phyloP scores from a whole-genome alignment of 2,329 filamentous ascomycete genomes.

The Fusarium kyushuense region DNA sequence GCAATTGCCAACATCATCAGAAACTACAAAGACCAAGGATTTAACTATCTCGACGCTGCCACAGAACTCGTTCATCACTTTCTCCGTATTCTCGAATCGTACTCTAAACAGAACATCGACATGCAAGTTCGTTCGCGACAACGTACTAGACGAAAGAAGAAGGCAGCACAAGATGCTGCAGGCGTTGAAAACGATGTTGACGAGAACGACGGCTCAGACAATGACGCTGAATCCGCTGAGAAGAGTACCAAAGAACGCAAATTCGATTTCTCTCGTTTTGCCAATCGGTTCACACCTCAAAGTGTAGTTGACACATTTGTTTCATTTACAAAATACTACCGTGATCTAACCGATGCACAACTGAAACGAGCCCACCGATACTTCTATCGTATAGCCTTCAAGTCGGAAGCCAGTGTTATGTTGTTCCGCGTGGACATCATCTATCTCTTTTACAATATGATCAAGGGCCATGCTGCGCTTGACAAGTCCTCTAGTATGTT shows the following conservation, averaged over 20 bases:
- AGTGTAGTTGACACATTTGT: conserved; percentile 91
- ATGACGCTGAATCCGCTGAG: conserved; percentile 79
- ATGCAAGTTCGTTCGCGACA: conserved; percentile 90
- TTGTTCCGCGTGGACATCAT: conserved; percentile 93
- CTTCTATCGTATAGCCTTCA: conserved; percentile 94
- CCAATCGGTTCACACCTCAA: conserved; percentile 83
- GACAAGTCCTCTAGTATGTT: conserved; percentile 74
- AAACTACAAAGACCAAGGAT: conserved; percentile 93
- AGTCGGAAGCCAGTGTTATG: conserved; percentile 89
- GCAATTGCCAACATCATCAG: conserved; percentile 82
- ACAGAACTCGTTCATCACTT: conserved; percentile 95
- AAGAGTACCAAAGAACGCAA: conserved; percentile 83
- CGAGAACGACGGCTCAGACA: conserved; percentile 75
- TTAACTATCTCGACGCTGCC: conserved; percentile 90
- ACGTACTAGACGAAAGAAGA: conserved; percentile 78
- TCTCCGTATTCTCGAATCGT: conserved; percentile 88
- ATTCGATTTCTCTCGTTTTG: conserved; percentile 91
- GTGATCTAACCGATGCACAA: conserved; percentile 81
- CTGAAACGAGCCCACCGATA: conserved; percentile 93
- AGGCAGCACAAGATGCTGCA: conserved; percentile 61
- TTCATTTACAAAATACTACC: conserved; percentile 81
- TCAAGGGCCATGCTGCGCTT: conserved; percentile 86
- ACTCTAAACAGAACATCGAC: conserved; percentile 94
- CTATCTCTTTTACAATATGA: conserved; percentile 87
- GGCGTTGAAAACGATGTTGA: conserved; percentile 63